These are phyloP conservation scores for Claviceps purpurea DNA, from an alignment of 2,329 filamentous ascomycete genomes.

Conservation along the genomic window DNA sequence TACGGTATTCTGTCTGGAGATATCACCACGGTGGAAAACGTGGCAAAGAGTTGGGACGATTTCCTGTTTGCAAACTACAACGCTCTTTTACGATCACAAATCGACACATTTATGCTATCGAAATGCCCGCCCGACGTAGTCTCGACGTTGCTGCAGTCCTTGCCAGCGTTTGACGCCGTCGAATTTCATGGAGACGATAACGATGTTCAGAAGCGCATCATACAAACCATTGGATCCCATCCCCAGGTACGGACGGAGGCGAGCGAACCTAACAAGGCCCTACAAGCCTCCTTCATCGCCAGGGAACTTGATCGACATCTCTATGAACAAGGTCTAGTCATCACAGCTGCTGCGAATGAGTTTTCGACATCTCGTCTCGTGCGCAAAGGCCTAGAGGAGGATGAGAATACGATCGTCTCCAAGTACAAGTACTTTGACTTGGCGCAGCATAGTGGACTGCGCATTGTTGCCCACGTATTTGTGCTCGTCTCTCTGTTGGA, in stretches of 20 bases:
- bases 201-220: constrained; percentile 42
- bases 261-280: constrained; percentile 52
- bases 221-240: constrained; percentile 46
- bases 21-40: constrained; percentile 58
- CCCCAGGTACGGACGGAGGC: constrained; percentile 44
- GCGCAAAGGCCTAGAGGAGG: constrained; percentile 10
- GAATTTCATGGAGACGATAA: constrained; percentile 45
- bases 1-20: constrained; percentile 87
- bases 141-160: constrained; percentile 41
- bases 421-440: constrained; percentile 37
- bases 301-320: constrained; percentile 45
- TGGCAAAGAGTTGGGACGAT: constrained; percentile 75
- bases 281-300: constrained; percentile 64
- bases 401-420: constrained; percentile 19
- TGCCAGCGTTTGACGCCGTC: constrained; percentile 51
- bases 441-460: constrained; percentile 49
- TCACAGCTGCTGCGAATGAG: constrained; percentile 14
- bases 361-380: constrained; percentile 15
- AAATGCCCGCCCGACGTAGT: constrained; percentile 40
- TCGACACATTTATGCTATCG: constrained; percentile 55
- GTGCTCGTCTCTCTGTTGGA: constrained; percentile 55
- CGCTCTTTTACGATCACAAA: constrained; percentile 65
- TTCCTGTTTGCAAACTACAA: constrained; percentile 81
- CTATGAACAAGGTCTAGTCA: constrained; percentile 40
- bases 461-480: constrained; percentile 54